phyloP scores from a whole-genome alignment of 2,329 filamentous ascomycete genomes.

The Trichoderma guizhouense region DNA sequence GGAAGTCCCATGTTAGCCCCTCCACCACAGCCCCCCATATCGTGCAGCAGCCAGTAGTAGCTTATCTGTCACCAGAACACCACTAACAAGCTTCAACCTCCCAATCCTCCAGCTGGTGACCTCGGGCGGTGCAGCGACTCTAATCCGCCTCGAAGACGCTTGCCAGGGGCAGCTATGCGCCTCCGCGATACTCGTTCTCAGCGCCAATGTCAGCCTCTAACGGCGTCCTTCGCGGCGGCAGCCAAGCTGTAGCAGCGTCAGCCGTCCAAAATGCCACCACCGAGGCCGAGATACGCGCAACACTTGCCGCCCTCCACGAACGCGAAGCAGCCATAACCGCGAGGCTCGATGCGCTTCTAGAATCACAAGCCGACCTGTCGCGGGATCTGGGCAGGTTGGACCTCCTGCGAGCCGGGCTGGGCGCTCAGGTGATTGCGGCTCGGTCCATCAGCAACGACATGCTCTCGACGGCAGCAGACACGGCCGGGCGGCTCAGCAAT shows the following conservation, averaged over 20 bases:
- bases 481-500: conserved; percentile 78
- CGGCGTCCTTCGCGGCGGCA: conserved; percentile 38
- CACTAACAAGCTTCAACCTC: not conserved
- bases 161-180: conserved; percentile 42
- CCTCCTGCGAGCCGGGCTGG: conserved; percentile 81
- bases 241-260: conserved; percentile 29
- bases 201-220: conserved; percentile 49
- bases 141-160: conserved; percentile 20
- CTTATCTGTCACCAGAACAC: conserved; percentile 1
- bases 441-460: conserved; percentile 84
- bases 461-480: conserved; percentile 81
- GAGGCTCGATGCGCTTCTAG: conserved; percentile 71
- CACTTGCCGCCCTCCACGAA: conserved; percentile 69
- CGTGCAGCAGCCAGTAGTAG: not conserved
- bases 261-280: conserved; percentile 67
- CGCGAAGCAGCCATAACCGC: conserved; percentile 72
- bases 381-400: conserved; percentile 86
- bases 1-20: not conserved
- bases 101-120: not conserved
- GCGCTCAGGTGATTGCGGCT: conserved; percentile 79
- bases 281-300: conserved; percentile 74
- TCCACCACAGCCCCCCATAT: not conserved
- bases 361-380: conserved; percentile 80
- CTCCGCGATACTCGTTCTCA: conserved; percentile 35
- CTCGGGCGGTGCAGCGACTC: not conserved